A percentile compares a stretch with the other conserved stretches of the same genome.
phyloP scores from a whole-genome alignment of 2,329 filamentous ascomycete genomes.

The Trichocomaceae sp. region DNA sequence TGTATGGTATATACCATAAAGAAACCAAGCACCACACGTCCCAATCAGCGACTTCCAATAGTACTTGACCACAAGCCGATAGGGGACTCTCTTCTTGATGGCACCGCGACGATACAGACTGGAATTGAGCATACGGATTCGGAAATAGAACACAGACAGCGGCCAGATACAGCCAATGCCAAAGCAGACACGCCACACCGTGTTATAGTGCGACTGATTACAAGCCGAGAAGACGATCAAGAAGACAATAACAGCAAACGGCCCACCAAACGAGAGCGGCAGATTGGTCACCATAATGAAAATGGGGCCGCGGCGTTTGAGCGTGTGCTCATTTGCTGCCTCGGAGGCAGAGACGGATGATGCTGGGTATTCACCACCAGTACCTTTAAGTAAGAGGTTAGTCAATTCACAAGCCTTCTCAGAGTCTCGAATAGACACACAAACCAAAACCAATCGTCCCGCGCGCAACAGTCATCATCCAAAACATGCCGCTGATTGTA shows the following conservation, averaged over 20 bases:
- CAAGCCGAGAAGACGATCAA: slow-evolving; percentile 41
- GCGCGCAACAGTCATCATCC: slow-evolving; percentile 47
- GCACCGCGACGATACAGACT: slow-evolving; percentile 48
- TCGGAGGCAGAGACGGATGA: slow-evolving; percentile 43
- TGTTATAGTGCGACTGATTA: slow-evolving; percentile 30
- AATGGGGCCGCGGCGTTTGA: slow-evolving; percentile 34
- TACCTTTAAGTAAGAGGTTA: slow-evolving; percentile 16
- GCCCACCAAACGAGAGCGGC: slow-evolving; percentile 35
- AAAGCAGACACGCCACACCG: slow-evolving; percentile 46
- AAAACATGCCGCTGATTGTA: slow-evolving; percentile 46
- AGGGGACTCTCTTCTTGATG: slow-evolving; percentile 48
- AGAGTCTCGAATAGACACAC: not conserved
- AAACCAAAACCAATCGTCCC: slow-evolving; percentile 44
- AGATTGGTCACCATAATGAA: slow-evolving; percentile 46
- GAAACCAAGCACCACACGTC: slow-evolving; percentile 52
- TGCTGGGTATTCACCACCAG: slow-evolving; percentile 45
- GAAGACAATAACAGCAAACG: slow-evolving; percentile 42
- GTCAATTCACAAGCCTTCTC: too few relatives aligned
- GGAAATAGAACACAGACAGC: slow-evolving; percentile 51
- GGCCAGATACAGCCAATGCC: slow-evolving; percentile 46
- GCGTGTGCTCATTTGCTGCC: slow-evolving; percentile 43
- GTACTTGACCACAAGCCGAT: slow-evolving; percentile 45
- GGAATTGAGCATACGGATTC: slow-evolving; percentile 48
- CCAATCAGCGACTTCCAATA: slow-evolving; percentile 52
- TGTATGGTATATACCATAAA: slow-evolving; percentile 38